Percentiles rank a stretch among this genome's conserved stretches.
phyloP scores from a whole-genome alignment of 2,329 filamentous ascomycete genomes.

The Apiospora koreana region DNA sequence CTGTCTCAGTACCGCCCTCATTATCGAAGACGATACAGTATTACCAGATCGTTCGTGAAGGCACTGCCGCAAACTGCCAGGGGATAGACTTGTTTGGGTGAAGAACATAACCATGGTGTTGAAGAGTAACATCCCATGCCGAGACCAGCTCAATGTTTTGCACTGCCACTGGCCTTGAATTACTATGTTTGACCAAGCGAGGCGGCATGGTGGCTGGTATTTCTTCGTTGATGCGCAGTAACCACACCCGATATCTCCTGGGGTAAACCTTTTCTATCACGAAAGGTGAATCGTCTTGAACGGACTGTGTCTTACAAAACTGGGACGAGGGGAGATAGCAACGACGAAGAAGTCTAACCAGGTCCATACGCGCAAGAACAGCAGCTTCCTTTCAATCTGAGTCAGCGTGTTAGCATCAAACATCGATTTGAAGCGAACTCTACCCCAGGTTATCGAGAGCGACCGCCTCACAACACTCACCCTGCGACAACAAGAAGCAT shows the following conservation, averaged over 20 bases:
- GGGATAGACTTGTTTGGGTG: not conserved
- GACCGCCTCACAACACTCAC: not conserved
- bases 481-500: not conserved
- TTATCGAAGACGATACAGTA: not conserved
- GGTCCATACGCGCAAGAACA: not conserved
- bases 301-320: not conserved
- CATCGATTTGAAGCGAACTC: not conserved
- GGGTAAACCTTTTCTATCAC: not conserved
- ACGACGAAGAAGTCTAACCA: not conserved
- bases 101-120: not conserved
- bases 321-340: not conserved
- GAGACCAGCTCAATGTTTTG: not conserved
- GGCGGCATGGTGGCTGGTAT: not conserved
- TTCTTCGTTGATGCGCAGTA: not conserved
- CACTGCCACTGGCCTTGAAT: not conserved
- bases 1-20: not conserved
- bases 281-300: not conserved
- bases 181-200: not conserved
- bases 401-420: not conserved
- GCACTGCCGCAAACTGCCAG: not conserved
- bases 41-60: not conserved
- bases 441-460: not conserved
- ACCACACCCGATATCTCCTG: not conserved
- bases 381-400: not conserved
- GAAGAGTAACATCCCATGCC: not conserved